A percentile compares a stretch with the other conserved stretches of the same genome.
These are phyloP conservation scores for Dryadomyces sulphureus DNA, from an alignment of 2,329 filamentous ascomycete species.

Conservation along the genomic window DNA sequence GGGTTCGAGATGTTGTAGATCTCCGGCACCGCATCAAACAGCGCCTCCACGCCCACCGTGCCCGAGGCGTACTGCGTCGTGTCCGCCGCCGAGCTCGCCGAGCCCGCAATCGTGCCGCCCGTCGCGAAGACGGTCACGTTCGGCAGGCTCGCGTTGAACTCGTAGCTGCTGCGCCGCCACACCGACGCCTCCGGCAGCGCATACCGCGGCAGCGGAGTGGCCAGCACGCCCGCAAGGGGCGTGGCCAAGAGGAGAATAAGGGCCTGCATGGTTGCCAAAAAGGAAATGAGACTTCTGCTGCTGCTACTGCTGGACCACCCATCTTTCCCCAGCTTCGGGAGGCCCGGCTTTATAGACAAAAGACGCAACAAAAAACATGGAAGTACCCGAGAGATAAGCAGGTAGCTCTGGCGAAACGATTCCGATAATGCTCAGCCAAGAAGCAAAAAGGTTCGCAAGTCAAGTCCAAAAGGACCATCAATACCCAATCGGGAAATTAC, in stretches of 20 bases:
- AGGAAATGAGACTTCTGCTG: not conserved
- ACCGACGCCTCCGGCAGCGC: not conserved
- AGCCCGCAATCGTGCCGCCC: conserved; percentile 46
- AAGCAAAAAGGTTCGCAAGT: no score
- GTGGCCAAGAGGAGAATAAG: not conserved
- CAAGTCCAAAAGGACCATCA: no score
- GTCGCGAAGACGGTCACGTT: conserved; percentile 43
- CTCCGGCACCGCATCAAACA: conserved; percentile 40
- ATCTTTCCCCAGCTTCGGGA: no score
- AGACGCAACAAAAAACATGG: no score
- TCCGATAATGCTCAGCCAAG: no score
- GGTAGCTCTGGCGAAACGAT: no score
- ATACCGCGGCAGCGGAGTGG: not conserved
- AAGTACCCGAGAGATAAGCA: no score
- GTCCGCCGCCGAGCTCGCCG: conserved; percentile 29
- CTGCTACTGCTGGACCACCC: not conserved
- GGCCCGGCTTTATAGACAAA: not conserved
- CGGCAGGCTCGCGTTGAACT: conserved; percentile 36
- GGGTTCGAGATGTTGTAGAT: conserved; percentile 39
- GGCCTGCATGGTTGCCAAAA: not conserved
- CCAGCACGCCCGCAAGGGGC: not conserved
- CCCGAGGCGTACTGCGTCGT: conserved; percentile 25
- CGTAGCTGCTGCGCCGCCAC: not conserved
- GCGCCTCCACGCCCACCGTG: conserved; percentile 30
- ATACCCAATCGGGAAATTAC: no score